Evolutionary conservation across 495 filamentous ascomycete species (phyloP), one percentile per base, ranked within the genome.

Genomic region (Penicillium odoratum): DNA sequence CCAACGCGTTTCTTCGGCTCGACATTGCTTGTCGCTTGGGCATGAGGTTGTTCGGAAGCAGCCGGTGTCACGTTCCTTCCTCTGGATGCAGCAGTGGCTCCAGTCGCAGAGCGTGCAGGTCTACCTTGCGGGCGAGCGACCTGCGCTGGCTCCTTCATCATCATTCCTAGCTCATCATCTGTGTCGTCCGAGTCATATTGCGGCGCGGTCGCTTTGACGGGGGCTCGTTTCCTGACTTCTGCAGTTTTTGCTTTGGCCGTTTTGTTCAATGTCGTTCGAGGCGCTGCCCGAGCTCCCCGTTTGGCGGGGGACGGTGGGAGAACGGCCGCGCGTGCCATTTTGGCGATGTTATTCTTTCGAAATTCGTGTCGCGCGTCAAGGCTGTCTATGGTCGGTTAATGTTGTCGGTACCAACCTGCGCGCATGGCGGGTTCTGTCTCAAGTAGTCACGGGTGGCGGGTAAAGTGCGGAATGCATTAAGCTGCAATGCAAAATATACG

Each of bases 321-420:
- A 42, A 77, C 66, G 33, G 75, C 75, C 34, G 74, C 73, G 53
- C 75, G 73, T 48, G 75, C 75, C 75, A 78, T 78, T 28, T 18
- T 62, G 59, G 55, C 45, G 49, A 21, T 44, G 51, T 42, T 38
- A 43, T 43, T 30, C 54, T 34, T 38, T 53, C 16, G 49, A n/a
- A 15, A 44, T 57, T 49, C 53, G 44, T 51, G 44, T 63, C 46
- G 54, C 31, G 33, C 64, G 25, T 46, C 49, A 42, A 9, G 33
- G 21, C 46, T n/a, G 49, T 18, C 40, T 26, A 33, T 44, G 34
- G 25, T 51, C 16, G 9, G 31, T 45, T 59, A 60, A 34, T n/a
- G 33, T 33, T 30, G 30, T 48, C 43, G 43, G 11, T 15, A 25
- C 33, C 33, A 57, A 33, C 56, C 31, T 47, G 40, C 48, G 46